Evolutionary conservation across 176 grass and related monocot species (phyloP), one percentile per base, ranked within the genome.

Genomic region (Avena atlantica): DNA sequence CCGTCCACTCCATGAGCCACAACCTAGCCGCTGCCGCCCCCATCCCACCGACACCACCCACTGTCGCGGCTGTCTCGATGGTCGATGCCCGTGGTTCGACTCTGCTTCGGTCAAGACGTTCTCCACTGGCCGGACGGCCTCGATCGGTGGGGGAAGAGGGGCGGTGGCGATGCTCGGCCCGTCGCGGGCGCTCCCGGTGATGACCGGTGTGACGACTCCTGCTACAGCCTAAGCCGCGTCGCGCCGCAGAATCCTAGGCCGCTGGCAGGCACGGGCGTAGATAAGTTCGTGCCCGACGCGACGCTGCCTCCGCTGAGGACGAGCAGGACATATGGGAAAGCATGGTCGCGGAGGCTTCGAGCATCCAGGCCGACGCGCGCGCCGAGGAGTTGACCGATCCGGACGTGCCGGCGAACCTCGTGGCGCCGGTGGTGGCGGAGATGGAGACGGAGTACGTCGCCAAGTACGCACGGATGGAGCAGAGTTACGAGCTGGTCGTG

Each of bases 1-100:
- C 92, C 80, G 97, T 94, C 48, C 93, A 93, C 63, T 99, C 97
- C 23, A 97, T 99, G 94, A 79, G 87, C 16, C 23, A 84, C 87
- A 81, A 62, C 14, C 70, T 87, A 16, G 74, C 70, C 19, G 89
- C 80, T 9, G 87, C 89, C 14, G 89, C 82, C 15, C 85, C 92
- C 14, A 64, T 86, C 53, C 65, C 81, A 14, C 82, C 82, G 2
- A 44, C 83, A 0, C 45, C 81, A 55, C 61, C 44, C 13, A 16
- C 45, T 13, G 60, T 29, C 71, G 17, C 55, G 14, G 53, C 16
- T 4, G 70, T 82, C 40, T 7, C 83, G 1, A 24, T 93, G 12
- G 3, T 89, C 16, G 29, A 92, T 7, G 31, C 73, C 19, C 76
- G 51, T 45, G 21, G 45, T 90, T 93, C 80, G 83, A 95, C 51